phyloP scores from a whole-genome alignment of 495 filamentous ascomycete species.

The Podospora bellae-mahoneyi region DNA sequence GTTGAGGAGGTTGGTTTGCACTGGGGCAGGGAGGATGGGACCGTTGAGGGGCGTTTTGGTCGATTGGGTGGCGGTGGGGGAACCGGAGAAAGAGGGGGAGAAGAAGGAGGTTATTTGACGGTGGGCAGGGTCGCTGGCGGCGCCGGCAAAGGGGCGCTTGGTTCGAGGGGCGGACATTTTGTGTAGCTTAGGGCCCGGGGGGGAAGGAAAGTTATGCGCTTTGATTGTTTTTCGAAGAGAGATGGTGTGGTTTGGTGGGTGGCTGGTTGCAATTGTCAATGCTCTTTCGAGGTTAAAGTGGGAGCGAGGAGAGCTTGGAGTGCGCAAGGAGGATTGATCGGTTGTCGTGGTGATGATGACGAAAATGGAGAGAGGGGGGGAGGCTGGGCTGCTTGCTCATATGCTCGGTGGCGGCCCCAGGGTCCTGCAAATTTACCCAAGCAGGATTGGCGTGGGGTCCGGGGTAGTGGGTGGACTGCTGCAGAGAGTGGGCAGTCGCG shows the following conservation, averaged over 20 bases:
- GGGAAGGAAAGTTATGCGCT: not conserved
- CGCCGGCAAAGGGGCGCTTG: constrained; percentile 52
- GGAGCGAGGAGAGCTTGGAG: not conserved
- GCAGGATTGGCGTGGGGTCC: not conserved
- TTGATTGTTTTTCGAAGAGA: not conserved
- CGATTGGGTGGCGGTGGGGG: constrained; percentile 6
- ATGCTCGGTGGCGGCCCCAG: not conserved
- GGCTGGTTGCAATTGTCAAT: not conserved
- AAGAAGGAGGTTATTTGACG: constrained; percentile 52
- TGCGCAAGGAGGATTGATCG: not conserved
- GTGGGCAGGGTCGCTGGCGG: constrained; percentile 47
- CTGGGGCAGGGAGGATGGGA: constrained; percentile 54
- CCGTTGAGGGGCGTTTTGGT: constrained; percentile 37
- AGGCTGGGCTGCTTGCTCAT: constrained; percentile 8
- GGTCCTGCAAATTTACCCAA: not conserved
- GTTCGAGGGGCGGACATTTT: constrained; percentile 44
- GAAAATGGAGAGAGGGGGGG: constrained; percentile 6
- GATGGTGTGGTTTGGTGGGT: not conserved
- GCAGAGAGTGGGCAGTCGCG: constrained; percentile 13
- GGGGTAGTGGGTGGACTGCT: constrained; percentile 1
- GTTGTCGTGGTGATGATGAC: not conserved
- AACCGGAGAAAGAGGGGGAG: constrained; percentile 16
- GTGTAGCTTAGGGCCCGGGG: not conserved
- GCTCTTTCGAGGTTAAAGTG: not conserved
- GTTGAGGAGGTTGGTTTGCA: constrained; percentile 74